Conservation (phyloP, 805 yeast genomes). For the Candida oleophila region DNA sequence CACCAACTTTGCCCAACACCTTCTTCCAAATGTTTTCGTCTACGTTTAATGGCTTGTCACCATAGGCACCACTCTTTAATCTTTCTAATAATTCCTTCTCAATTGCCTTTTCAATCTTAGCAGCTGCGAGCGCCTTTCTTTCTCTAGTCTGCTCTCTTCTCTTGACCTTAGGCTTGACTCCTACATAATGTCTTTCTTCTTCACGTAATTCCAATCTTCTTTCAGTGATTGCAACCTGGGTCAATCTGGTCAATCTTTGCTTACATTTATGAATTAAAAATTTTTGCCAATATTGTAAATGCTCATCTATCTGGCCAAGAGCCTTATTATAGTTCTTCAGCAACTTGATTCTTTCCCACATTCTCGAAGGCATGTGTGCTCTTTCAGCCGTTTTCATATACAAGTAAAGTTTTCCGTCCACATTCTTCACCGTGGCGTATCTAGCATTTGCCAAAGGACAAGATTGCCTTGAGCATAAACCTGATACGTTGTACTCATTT, state of each 20-base stretch:
- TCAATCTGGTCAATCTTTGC: conserved; percentile 90
- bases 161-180: conserved; percentile 89
- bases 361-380: conserved; percentile 88
- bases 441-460: conserved; percentile 95
- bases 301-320: conserved; percentile 81
- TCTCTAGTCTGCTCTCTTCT: conserved; percentile 94
- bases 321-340: conserved; percentile 89
- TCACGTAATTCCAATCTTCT: conserved; percentile 88
- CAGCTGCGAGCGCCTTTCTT: conserved; percentile 94
- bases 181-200: conserved; percentile 91
- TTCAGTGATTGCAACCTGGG: conserved; percentile 94
- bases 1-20: conserved; percentile 71
- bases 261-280: conserved; percentile 90
- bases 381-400: conserved; percentile 98
- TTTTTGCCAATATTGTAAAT: conserved; percentile 89
- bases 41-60: conserved; percentile 95
- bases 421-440: conserved; percentile 81
- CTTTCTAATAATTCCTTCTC: conserved; percentile 94
- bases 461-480: conserved; percentile 87
- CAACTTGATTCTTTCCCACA: conserved; percentile 93
- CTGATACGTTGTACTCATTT: conserved; percentile 94
- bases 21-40: conserved; percentile 95
- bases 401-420: conserved; percentile 75
- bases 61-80: conserved; percentile 96
- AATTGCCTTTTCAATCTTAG: conserved; percentile 93